Evolutionary conservation across 2,329 filamentous ascomycete species (phyloP).

Genomic region (Calonectria hawksworthii): DNA sequence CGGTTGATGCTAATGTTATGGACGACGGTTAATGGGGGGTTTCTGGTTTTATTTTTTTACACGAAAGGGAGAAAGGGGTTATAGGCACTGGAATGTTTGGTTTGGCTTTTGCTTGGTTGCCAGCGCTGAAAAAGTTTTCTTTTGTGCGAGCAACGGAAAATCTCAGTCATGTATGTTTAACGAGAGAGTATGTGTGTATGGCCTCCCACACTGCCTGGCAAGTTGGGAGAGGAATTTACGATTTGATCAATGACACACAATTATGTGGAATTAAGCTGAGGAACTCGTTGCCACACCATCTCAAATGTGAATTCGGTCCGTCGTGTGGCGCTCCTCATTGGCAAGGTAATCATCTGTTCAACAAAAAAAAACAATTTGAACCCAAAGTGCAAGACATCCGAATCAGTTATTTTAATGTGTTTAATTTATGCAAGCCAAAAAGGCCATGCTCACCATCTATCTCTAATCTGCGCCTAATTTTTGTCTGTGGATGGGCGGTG

Average conservation of each 20-base stretch:
- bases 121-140: neutral
- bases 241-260: neutral
- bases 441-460: slow-evolving; percentile 6
- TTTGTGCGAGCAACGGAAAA: neutral
- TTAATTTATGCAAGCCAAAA: slow-evolving; percentile 4
- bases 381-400: neutral
- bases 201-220: neutral
- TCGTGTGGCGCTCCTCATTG: neutral
- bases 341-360: neutral
- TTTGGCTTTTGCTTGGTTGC: neutral
- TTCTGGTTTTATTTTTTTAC: neutral
- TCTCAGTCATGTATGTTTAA: slow-evolving; percentile 1
- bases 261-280: neutral
- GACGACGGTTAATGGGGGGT: neutral
- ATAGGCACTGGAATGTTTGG: slow-evolving; percentile 17
- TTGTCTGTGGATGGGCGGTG: neutral
- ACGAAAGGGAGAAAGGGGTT: slow-evolving; percentile 10
- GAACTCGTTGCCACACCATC: slow-evolving; percentile 3
- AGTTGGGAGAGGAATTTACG: neutral
- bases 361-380: neutral
- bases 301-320: neutral
- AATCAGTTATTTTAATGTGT: neutral
- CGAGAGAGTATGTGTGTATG: slow-evolving; percentile 1
- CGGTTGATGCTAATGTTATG: slow-evolving; percentile 13
- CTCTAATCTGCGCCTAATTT: slow-evolving; percentile 8